A percentile compares a stretch with the other conserved stretches of the same genome.
These are phyloP conservation scores for Citrus australasica DNA, from an alignment of 345 rosid genomes.

Conservation along the genomic window DNA sequence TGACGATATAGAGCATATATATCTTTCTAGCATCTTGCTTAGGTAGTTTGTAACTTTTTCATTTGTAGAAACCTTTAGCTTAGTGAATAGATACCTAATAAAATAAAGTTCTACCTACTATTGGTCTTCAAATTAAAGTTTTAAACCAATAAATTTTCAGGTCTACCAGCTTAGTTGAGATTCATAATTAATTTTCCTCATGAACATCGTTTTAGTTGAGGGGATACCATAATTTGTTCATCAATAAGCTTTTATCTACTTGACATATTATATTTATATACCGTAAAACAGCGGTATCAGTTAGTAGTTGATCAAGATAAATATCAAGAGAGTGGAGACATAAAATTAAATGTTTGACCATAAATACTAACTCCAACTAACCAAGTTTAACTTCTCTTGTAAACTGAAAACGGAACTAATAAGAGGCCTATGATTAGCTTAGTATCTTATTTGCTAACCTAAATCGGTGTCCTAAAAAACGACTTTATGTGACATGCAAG, in stretches of 20 bases:
- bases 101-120: constrained; percentile 3
- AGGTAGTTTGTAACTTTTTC: neutral
- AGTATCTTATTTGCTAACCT: neutral
- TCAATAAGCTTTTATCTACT: neutral
- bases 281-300: neutral
- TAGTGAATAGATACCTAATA: neutral
- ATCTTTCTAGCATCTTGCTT: neutral
- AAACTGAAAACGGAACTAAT: constrained; percentile 7
- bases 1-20: too few relatives aligned
- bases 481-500: constrained; percentile 41
- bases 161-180: constrained; percentile 2
- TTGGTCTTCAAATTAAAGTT: neutral
- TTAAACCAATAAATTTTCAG: neutral
- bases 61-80: neutral
- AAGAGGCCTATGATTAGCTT: neutral
- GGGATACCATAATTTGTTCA: neutral
- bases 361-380: neutral
- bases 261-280: neutral
- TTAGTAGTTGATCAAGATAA: neutral
- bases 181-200: neutral
- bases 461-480: neutral
- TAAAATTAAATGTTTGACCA: neutral
- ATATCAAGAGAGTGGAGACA: neutral
- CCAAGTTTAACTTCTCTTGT: neutral
- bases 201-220: too few relatives aligned